phyloP scores from a whole-genome alignment of 1,284 basidiomycete species.

The Cryptococcus sp. region DNA sequence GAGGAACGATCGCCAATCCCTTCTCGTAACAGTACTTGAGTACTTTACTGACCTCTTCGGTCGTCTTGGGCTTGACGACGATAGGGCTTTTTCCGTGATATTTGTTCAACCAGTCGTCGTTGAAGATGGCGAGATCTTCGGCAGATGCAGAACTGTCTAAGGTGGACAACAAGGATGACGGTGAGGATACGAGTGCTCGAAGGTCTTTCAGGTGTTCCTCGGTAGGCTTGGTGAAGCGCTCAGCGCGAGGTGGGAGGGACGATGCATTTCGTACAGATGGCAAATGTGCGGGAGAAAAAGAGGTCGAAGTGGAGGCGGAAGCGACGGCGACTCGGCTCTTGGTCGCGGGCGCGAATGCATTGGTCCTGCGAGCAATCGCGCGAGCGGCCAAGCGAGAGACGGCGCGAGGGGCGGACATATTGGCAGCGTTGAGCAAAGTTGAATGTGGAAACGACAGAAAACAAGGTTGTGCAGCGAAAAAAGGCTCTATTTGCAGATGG shows the following conservation, averaged over 20 bases:
- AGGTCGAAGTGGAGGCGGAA: background rate
- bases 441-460: too few species aligned
- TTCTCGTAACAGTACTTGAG: conserved; percentile 79
- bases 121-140: conserved; percentile 78
- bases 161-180: conserved; percentile 57
- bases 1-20: conserved; percentile 85
- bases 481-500: too few species aligned
- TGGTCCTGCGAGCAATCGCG: conserved; percentile 7
- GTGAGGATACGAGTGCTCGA: conserved; percentile 54
- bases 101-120: conserved; percentile 97
- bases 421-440: background rate
- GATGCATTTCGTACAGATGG: conserved; percentile 37
- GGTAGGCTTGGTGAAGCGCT: conserved; percentile 55
- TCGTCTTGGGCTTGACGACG: conserved; percentile 85
- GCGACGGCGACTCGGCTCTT: background rate
- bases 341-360: background rate
- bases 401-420: conserved; percentile 24
- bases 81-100: conserved; percentile 81
- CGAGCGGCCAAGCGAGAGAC: conserved; percentile 21
- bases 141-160: conserved; percentile 49
- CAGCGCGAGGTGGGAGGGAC: conserved; percentile 44
- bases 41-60: conserved; percentile 83
- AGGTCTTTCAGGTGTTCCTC: conserved; percentile 56
- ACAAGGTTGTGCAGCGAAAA: too few species aligned
- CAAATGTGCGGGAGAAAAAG: background rate